Base-by-base conservation (phyloP, 208 protist genomes). In the Phytomonas francai region DNA sequence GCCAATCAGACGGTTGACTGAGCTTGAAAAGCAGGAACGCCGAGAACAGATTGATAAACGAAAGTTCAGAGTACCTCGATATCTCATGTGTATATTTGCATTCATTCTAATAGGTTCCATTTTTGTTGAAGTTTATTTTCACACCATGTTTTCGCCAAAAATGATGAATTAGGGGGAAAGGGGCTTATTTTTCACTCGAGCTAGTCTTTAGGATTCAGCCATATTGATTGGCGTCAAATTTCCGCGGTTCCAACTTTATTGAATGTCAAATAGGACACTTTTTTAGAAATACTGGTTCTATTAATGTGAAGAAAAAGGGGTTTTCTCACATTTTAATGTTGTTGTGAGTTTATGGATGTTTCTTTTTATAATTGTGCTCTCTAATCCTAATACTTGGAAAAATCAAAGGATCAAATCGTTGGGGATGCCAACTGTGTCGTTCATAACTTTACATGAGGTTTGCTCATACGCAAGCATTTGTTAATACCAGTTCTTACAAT, bases 51-150 rank as follows among this genome's bases (percentile, higher is more conserved):
- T 65, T 0, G 85, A 88, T 31, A 78, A 81, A 68, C 80, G 80
- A 62, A 78, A 79, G 58, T 78, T 71, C 0, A 56, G 72, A 6
- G 67, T 89, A 19, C 74, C 86, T 11, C 65, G 51, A 67, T 89
- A 77, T 79, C 64, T 93, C 5, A 63, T 84, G 22, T 79, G 76
- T 59, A 72, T 77, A 42, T 81, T 95, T 77, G n/a, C 85, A 7
- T 80, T 84, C 42, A 63, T 92, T 54, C 76, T 95, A 33, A 28
- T 93, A 14, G 87, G 87, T 25, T 89, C 84, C 1, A 72, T 77
- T 12, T 22, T 93, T 28, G 82, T 93, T 14, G 83, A 93, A 49
- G 73, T 93, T 9, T 93, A 91, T 71, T 88, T 90, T 62, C 77
- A 77, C 22, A 72, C 92, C 29, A 57, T 78, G 2, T 72, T 72